Base-by-base conservation (phyloP, 805 yeast species). In the Zygotorulaspora danielsina region DNA sequence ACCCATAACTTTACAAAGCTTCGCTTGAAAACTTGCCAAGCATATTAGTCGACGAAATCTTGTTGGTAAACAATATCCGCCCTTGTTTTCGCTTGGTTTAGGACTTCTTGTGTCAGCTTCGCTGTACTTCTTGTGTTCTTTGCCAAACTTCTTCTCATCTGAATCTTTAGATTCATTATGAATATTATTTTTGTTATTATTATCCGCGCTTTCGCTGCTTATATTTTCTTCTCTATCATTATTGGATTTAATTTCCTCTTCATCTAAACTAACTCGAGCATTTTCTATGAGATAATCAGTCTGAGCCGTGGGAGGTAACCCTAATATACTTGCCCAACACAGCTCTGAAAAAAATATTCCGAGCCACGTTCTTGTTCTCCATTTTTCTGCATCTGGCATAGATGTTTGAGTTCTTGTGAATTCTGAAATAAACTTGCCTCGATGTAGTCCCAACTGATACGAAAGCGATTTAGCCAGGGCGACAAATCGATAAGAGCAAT, bases 321-420 rank as follows among this genome's bases (percentile, higher is more conserved):
- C 97, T 32, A 88, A 63, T 25, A 80, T 77, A 9, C 94, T 82
- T 3, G 95, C 81, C 93, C 96, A 85, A 55, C 87, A 83, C 51
- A 88, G 94, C 57, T 88, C 96, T 32, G 86, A 73, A 55, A 88
- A 83, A 60, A 84, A 89, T 3, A 85, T 82, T 2, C 90, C 88
- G 19, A 87, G 66, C 97, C 97, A 89, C 1, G 95, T 78, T 50
- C 96, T 70, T 1, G 96, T 87, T 60, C 97, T 73, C 97, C 96
- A 89, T 55, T 79, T 81, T 51, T 86, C 96, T 4, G 96, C 90
- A 62, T 89, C 87, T 0, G 90, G 90, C 62, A 88, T 70, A 17
- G 85, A 76, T 4, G 84, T 93, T 57, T 89, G 97, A 20, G 90
- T 84, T 54, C 97, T 72, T 5, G 94, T 81, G 51, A 89, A 89